Evolutionary conservation across 228 moss, liverwort and hornwort genomes (phyloP).

Genomic region (Sphagnum magellanicum): DNA sequence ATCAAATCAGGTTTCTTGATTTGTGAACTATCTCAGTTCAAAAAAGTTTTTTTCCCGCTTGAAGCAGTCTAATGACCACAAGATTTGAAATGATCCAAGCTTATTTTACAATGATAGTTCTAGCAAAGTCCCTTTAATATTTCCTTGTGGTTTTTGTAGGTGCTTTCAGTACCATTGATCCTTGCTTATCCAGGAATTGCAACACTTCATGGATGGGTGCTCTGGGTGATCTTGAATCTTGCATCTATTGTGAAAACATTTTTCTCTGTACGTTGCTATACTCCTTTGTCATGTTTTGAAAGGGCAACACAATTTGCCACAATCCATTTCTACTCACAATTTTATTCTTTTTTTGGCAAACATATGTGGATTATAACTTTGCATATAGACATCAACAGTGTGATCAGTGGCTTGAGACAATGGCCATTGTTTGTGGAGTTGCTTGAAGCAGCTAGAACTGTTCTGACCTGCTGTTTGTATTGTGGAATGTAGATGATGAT

Average conservation of each 20-base stretch:
- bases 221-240: constrained; percentile 20
- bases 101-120: too few species aligned
- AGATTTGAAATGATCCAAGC: too few species aligned
- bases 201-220: constrained; percentile 10
- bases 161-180: constrained; percentile 24
- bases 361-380: too few species aligned
- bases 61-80: neutral
- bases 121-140: too few species aligned
- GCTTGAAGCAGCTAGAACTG: neutral
- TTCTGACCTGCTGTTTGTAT: neutral
- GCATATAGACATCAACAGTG: neutral
- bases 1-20: too few species aligned
- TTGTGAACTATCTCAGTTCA: too few species aligned
- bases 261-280: constrained; percentile 15
- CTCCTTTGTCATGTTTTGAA: neutral
- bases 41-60: neutral
- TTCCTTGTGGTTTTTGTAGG: constrained; percentile 3
- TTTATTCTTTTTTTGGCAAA: neutral
- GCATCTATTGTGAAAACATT: constrained; percentile 24
- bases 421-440: too few species aligned
- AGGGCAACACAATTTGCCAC: neutral
- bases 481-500: constrained; percentile 16
- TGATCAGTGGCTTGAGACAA: neutral
- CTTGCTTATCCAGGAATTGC: constrained; percentile 12
- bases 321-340: neutral